Evolutionary conservation across 1,139 yeast genomes (phyloP).

Genomic region (Scheffersomyces cryptocercus): DNA sequence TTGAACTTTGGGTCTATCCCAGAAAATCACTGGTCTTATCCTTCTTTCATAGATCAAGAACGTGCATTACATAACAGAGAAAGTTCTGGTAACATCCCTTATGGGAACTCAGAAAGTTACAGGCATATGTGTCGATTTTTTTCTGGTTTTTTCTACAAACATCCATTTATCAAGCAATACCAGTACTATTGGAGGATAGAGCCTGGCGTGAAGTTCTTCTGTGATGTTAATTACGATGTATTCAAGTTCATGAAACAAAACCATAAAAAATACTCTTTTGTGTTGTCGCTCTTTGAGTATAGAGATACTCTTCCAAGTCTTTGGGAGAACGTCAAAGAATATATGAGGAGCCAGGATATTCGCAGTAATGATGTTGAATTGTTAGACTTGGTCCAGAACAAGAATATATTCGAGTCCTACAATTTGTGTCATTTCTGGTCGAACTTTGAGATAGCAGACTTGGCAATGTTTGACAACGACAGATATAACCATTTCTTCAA

Average conservation of each 20-base stretch:
- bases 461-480: conserved; percentile 23
- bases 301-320: conserved; percentile 32
- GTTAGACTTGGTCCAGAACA: conserved; percentile 15
- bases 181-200: conserved; percentile 39
- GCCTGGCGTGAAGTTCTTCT: conserved; percentile 27
- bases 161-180: conserved; percentile 29
- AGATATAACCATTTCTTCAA: conserved; percentile 27
- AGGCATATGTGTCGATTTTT: conserved; percentile 41
- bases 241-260: conserved; percentile 25
- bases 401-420: conserved; percentile 23
- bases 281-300: conserved; percentile 32
- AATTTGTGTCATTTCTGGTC: conserved; percentile 44
- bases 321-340: conserved; percentile 26
- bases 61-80: conserved; percentile 16
- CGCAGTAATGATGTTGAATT: conserved; percentile 2
- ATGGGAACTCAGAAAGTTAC: conserved; percentile 33
- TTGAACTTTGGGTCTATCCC: conserved; percentile 33
- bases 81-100: conserved; percentile 10
- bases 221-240: conserved; percentile 33
- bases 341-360: conserved; percentile 2
- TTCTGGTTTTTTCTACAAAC: conserved; percentile 36
- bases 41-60: conserved; percentile 25
- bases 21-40: conserved; percentile 32
- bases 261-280: conserved; percentile 26
- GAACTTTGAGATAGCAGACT: conserved; percentile 38